Evolutionary conservation across 2,329 filamentous ascomycete genomes (phyloP).

Genomic region (Aspergillus alliaceus): DNA sequence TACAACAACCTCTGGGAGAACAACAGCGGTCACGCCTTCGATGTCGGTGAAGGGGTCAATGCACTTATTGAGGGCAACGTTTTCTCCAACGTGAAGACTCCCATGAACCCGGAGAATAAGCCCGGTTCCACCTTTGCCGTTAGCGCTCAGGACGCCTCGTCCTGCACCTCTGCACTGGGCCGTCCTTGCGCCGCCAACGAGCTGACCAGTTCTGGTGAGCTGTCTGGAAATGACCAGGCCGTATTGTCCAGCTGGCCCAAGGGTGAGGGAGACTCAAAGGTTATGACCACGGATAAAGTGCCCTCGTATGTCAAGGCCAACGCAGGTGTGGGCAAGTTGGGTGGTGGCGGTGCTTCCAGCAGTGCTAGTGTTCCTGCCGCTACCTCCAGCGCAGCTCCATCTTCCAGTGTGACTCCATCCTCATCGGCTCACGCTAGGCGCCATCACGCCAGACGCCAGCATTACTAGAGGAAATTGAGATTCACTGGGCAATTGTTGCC

Average conservation of each 20-base stretch:
- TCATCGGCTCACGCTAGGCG: slow-evolving; percentile 11
- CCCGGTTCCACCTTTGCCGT: slow-evolving; percentile 30
- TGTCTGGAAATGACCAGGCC: slow-evolving; percentile 26
- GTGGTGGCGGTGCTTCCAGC: slow-evolving; percentile 6
- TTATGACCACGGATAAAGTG: slow-evolving; percentile 27
- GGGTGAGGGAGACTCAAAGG: slow-evolving; percentile 29
- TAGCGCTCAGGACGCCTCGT: slow-evolving; percentile 13
- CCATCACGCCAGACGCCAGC: background rate
- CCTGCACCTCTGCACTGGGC: slow-evolving; percentile 27
- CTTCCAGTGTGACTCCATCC: slow-evolving; percentile 1
- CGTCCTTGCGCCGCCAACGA: slow-evolving; percentile 30
- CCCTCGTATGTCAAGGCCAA: slow-evolving; percentile 27
- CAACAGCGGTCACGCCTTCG: slow-evolving; percentile 49
- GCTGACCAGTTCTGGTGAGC: slow-evolving; percentile 29
- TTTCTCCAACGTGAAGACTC: slow-evolving; percentile 44
- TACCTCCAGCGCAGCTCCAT: slow-evolving; percentile 8
- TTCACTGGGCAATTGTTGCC: no score
- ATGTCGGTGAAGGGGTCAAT: slow-evolving; percentile 23
- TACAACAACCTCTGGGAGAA: slow-evolving; percentile 39
- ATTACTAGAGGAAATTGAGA: background rate
- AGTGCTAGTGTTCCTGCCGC: background rate
- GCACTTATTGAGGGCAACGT: slow-evolving; percentile 49
- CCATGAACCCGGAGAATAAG: slow-evolving; percentile 29
- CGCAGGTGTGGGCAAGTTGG: slow-evolving; percentile 31
- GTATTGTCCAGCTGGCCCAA: slow-evolving; percentile 31